A percentile compares a stretch with the other conserved stretches of the same genome.
Evolutionary conservation across 164 flowering plant species (phyloP).

Genomic region (Tetracentron sinense): DNA sequence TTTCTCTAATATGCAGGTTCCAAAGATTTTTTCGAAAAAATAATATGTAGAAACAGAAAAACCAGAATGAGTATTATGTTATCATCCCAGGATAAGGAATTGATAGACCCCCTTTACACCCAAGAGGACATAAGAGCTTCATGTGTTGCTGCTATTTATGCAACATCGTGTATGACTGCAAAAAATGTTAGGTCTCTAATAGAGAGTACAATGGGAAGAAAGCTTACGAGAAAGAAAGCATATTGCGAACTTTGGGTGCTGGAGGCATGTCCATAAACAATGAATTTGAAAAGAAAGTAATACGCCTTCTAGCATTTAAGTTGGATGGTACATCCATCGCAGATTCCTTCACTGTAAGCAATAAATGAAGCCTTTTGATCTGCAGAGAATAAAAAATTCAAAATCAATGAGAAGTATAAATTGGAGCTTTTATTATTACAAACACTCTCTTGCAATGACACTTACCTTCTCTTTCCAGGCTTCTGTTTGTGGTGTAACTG

Average conservation of each 20-base stretch:
- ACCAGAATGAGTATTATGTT: no score
- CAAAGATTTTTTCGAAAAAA: no score
- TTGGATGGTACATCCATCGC: slow-evolving; percentile 99
- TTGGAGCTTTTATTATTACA: no score
- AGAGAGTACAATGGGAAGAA: neutral
- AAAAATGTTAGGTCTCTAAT: neutral
- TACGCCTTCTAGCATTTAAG: slow-evolving; percentile 90
- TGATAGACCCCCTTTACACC: no score
- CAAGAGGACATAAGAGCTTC: no score
- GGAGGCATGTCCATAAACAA: slow-evolving; percentile 94
- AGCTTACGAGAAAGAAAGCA: slow-evolving; percentile 97
- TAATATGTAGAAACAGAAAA: no score
- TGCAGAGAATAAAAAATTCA: slow-evolving; percentile 27
- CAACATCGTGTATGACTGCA: neutral
- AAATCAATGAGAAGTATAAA: no score
- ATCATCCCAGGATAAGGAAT: no score
- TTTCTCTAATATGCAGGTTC: no score
- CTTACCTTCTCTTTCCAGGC: slow-evolving; percentile 93
- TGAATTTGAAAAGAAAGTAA: slow-evolving; percentile 92
- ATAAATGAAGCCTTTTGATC: slow-evolving; percentile 73
- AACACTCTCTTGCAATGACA: neutral
- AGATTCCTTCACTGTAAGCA: slow-evolving; percentile 94
- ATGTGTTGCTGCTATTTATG: neutral
- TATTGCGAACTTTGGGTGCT: slow-evolving; percentile 98
- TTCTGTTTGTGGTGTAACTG: slow-evolving; percentile 53